phyloP scores from a whole-genome alignment of 331 rosid genomes.

The Prunus yedoensis region DNA sequence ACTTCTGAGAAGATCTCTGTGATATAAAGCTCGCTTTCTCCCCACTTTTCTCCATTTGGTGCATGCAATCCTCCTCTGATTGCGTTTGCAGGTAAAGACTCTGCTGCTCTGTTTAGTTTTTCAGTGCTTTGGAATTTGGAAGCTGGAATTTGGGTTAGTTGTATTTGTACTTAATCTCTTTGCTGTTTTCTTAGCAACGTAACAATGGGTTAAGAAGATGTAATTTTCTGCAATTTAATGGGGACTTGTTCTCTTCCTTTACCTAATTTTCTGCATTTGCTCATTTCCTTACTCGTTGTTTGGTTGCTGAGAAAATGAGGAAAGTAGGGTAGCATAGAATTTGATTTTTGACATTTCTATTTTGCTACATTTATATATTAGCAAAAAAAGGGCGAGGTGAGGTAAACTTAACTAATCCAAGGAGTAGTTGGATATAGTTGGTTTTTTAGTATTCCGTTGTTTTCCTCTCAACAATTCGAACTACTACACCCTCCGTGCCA shows the following conservation, averaged over 20 bases:
- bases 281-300: neutral
- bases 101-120: conserved; percentile 22
- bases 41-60: conserved; percentile 20
- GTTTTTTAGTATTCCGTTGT: neutral
- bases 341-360: neutral
- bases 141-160: neutral
- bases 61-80: conserved; percentile 46
- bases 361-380: too few relatives aligned
- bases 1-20: conserved; percentile 43
- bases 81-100: conserved; percentile 44
- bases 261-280: neutral
- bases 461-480: neutral
- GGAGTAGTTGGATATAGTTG: neutral
- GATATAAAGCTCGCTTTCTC: conserved; percentile 20
- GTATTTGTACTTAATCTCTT: neutral
- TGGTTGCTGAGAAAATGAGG: conserved; percentile 13
- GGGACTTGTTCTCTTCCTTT: neutral
- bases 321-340: neutral
- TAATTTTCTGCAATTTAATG: neutral
- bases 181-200: neutral
- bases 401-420: neutral
- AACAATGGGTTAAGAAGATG: neutral
- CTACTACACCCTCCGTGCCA: neutral
- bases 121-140: neutral
- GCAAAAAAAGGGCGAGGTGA: too few relatives aligned